These are phyloP conservation scores for Colletotrichum nymphaeae DNA, from an alignment of 2,329 filamentous ascomycete genomes.

Conservation along the genomic window DNA sequence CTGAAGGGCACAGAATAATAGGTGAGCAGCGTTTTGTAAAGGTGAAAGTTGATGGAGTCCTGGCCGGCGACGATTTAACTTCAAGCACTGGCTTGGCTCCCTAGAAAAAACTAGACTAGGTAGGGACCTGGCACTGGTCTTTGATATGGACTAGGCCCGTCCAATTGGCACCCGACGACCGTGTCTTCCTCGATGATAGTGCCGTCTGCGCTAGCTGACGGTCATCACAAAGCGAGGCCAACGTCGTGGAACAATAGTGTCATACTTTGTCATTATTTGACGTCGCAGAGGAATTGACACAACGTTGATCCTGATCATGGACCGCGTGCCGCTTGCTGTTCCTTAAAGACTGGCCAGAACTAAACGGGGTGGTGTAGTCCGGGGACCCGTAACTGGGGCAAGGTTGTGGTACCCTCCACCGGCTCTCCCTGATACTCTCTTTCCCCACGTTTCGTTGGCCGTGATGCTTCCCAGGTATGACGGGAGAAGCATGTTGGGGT, in stretches of 20 bases:
- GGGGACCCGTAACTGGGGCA: conserved; percentile 14
- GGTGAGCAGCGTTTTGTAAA: not conserved
- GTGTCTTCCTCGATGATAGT: conserved; percentile 13
- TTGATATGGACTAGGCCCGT: conserved; percentile 12
- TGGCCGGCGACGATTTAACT: conserved; percentile 5
- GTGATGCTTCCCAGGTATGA: not conserved
- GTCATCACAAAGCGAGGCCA: not conserved
- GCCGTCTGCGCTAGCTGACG: not conserved
- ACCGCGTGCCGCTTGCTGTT: not conserved
- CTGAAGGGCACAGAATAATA: not conserved
- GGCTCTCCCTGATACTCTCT: not conserved
- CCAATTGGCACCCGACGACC: conserved; percentile 14
- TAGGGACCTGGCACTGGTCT: not conserved
- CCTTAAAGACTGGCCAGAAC: not conserved
- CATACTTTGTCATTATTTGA: not conserved
- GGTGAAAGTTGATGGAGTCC: not conserved
- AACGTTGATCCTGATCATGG: conserved; percentile 10
- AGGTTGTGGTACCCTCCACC: not conserved
- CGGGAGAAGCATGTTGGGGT: not conserved
- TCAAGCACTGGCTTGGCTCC: conserved; percentile 21
- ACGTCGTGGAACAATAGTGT: not conserved
- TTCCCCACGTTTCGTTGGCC: not conserved
- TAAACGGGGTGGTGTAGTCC: not conserved
- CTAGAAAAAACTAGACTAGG: not conserved
- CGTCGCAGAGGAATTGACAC: not conserved